Percentiles rank a stretch among this genome's conserved stretches.
Evolutionary conservation across 495 filamentous ascomycete species (phyloP).

Genomic region (Penicillium verhagenii): DNA sequence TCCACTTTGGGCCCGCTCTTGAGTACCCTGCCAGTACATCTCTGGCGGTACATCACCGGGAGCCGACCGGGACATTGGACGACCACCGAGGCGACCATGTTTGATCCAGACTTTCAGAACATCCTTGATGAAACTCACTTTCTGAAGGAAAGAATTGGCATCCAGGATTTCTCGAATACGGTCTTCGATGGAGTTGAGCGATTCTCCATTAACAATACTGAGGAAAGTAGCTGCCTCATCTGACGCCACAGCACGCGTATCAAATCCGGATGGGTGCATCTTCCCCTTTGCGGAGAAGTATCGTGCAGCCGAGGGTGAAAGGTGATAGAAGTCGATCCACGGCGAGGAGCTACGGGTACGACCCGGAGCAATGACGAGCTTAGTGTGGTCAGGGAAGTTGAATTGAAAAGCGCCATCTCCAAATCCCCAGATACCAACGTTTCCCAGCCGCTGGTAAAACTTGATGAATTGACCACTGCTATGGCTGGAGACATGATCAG

Average conservation of each 20-base stretch:
- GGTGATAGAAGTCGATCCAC: conserved; percentile 82
- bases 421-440: conserved; percentile 88
- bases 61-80: conserved; percentile 15
- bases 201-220: conserved; percentile 56
- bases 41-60: conserved; percentile 42
- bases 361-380: conserved; percentile 74
- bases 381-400: conserved; percentile 98
- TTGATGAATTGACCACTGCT: conserved; percentile 65
- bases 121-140: conserved; percentile 71
- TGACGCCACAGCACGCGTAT: conserved; percentile 53
- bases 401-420: conserved; percentile 87
- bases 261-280: conserved; percentile 52
- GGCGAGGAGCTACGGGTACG: conserved; percentile 54
- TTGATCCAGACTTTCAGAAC: conserved; percentile 72
- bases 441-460: conserved; percentile 86
- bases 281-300: conserved; percentile 60
- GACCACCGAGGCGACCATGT: conserved; percentile 65
- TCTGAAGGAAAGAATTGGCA: conserved; percentile 76
- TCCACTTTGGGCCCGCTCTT: conserved; percentile 51
- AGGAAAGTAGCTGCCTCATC: conserved; percentile 61
- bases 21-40: conserved; percentile 65
- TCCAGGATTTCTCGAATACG: conserved; percentile 61
- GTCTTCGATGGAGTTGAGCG: conserved; percentile 52
- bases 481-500: conserved; percentile 33
- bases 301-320: conserved; percentile 66